phyloP scores from a whole-genome alignment of 2,329 filamentous ascomycete species.

The Monilinia vaccinii-corymbosi region DNA sequence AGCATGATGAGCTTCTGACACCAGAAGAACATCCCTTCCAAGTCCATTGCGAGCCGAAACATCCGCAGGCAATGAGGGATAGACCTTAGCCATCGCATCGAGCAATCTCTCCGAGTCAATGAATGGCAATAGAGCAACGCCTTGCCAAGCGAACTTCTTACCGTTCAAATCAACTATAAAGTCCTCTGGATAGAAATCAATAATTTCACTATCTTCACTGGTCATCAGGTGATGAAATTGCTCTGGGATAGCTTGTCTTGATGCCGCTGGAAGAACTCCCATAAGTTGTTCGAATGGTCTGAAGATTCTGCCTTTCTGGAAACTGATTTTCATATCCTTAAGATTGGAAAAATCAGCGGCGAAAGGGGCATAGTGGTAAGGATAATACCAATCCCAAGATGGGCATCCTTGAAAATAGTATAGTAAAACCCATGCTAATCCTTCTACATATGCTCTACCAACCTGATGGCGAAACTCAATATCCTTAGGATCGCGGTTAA shows the following conservation, averaged over 20 bases:
- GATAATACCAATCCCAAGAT: conserved; percentile 99
- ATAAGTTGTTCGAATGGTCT: conserved; percentile 95
- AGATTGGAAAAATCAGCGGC: conserved; percentile 88
- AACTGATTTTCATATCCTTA: conserved; percentile 66
- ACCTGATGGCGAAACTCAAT: conserved; percentile 82
- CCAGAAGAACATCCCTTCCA: conserved; percentile 72
- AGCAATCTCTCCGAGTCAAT: conserved; percentile 88
- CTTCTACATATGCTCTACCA: conserved; percentile 85
- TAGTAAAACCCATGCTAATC: conserved; percentile 85
- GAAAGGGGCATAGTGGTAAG: conserved; percentile 96
- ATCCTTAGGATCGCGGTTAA: conserved; percentile 72
- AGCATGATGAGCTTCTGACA: conserved; percentile 70
- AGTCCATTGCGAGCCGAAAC: conserved; percentile 70
- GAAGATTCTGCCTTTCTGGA: conserved; percentile 78
- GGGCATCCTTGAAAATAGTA: conserved; percentile 99
- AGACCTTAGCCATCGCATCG: conserved; percentile 71
- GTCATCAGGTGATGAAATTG: conserved; percentile 90
- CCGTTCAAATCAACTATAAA: conserved; percentile 92
- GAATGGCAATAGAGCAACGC: conserved; percentile 85
- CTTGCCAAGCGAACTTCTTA: conserved; percentile 98
- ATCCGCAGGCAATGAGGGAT: conserved; percentile 67
- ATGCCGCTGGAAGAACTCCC: conserved; percentile 91
- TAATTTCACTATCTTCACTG: conserved; percentile 77
- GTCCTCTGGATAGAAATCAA: conserved; percentile 94
- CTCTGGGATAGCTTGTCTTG: conserved; percentile 80